phyloP scores from a whole-genome alignment of 345 rosid species.

The Rubroshorea leprosula region DNA sequence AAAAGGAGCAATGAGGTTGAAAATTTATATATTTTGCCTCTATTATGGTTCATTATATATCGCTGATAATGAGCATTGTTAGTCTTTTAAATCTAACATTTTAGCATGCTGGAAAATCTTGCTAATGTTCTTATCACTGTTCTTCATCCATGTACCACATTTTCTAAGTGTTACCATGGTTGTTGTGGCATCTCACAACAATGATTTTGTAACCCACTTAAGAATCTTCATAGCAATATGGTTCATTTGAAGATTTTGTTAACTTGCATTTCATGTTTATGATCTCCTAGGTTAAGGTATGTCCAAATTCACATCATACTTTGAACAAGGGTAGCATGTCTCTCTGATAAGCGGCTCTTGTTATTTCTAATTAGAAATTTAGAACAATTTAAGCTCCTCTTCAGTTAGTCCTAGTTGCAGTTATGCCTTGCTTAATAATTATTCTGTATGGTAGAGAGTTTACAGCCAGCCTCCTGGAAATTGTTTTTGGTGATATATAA shows the following conservation, averaged over 20 bases:
- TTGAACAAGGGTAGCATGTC: not conserved
- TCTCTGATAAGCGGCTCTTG: too few relatives aligned
- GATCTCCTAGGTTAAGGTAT: not conserved
- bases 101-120: not conserved
- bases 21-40: slow-evolving; percentile 2
- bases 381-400: too few relatives aligned
- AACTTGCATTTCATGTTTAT: not conserved
- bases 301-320: not conserved
- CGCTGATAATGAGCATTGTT: not conserved
- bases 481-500: too few relatives aligned
- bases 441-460: too few relatives aligned
- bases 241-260: not conserved
- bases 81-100: too few relatives aligned
- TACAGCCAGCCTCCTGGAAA: too few relatives aligned
- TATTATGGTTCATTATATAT: not conserved
- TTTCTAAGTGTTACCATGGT: not conserved
- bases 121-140: not conserved
- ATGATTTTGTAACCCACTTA: not conserved
- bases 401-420: not conserved
- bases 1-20: slow-evolving; percentile 23
- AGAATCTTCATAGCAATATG: not conserved
- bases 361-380: too few relatives aligned
- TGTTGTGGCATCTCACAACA: not conserved
- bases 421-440: not conserved
- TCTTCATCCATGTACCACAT: not conserved